A percentile compares a stretch with the other conserved stretches of the same genome.
These are phyloP conservation scores for Haplosporangium sp. DNA, from an alignment of 371 early-diverging fungal species.

Conservation along the genomic window DNA sequence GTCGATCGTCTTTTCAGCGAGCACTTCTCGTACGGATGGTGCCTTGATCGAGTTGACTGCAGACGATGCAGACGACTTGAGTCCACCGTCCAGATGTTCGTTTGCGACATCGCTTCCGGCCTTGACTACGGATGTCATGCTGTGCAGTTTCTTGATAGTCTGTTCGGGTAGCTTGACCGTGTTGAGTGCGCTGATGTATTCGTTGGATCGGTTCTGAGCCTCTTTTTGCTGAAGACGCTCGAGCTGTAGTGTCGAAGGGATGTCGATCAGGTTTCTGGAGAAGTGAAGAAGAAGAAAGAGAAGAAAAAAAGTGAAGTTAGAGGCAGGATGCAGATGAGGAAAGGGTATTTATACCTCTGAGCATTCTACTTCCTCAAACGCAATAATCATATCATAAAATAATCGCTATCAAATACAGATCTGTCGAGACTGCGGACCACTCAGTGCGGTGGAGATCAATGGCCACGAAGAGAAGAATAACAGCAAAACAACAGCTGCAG, in stretches of 20 bases:
- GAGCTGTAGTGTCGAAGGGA: conserved; percentile 50
- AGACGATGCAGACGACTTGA: conserved; percentile 30
- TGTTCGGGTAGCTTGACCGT: conserved; percentile 44
- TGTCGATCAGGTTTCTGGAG: conserved; percentile 48
- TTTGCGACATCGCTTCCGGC: conserved; percentile 14
- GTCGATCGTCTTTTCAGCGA: conserved; percentile 50
- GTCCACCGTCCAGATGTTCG: conserved; percentile 16
- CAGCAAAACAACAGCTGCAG: too few relatives aligned
- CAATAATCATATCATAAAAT: too few relatives aligned
- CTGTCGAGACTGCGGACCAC: neutral
- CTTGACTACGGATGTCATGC: conserved; percentile 42
- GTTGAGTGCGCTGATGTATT: conserved; percentile 49
- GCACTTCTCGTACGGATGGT: conserved; percentile 44
- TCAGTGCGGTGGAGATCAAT: too few relatives aligned
- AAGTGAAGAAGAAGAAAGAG: conserved; percentile 7
- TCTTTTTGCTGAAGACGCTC: conserved; percentile 51
- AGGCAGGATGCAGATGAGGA: neutral
- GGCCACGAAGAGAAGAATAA: too few relatives aligned
- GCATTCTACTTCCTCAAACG: neutral
- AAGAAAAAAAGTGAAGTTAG: neutral
- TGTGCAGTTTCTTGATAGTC: conserved; percentile 40
- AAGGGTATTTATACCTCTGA: neutral
- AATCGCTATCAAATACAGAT: neutral
- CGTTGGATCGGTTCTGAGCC: conserved; percentile 42
- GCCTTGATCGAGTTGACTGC: conserved; percentile 41